Conservation (phyloP, 306 rosid genomes). For the Dryas alaskensis region DNA sequence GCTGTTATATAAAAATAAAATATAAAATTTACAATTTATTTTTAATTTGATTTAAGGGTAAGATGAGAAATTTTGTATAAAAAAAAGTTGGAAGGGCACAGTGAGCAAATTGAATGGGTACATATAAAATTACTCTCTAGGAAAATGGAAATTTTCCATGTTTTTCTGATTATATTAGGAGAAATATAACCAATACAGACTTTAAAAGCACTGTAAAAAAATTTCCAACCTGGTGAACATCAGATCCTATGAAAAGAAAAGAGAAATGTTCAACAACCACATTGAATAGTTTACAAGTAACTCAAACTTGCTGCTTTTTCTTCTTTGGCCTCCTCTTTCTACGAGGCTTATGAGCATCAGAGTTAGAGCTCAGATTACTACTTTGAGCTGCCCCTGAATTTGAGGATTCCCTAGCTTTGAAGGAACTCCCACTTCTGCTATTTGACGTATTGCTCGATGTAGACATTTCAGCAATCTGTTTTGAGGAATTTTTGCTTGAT, state of each 20-base stretch:
- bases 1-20: too few species aligned
- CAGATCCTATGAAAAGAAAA: not conserved
- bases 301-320: constrained; percentile 78
- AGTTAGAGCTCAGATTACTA: constrained; percentile 92
- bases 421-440: constrained; percentile 63
- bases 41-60: too few species aligned
- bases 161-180: not conserved
- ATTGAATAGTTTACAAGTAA: constrained; percentile 18
- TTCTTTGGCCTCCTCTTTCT: constrained; percentile 96
- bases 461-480: constrained; percentile 47
- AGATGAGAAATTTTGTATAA: too few species aligned
- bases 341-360: constrained; percentile 93
- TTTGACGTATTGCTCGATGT: constrained; percentile 68
- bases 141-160: not conserved
- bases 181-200: not conserved
- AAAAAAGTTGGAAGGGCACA: too few species aligned
- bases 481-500: constrained; percentile 61
- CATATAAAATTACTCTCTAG: not conserved
- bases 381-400: constrained; percentile 72
- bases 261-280: not conserved
- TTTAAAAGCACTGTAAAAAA: not conserved
- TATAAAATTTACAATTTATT: too few species aligned
- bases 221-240: not conserved
- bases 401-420: constrained; percentile 60
- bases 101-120: too few species aligned